Evolutionary conservation across 2,329 filamentous ascomycete genomes (phyloP), one percentile per base, ranked within the genome.

Genomic region (Penicillium sumatraense): DNA sequence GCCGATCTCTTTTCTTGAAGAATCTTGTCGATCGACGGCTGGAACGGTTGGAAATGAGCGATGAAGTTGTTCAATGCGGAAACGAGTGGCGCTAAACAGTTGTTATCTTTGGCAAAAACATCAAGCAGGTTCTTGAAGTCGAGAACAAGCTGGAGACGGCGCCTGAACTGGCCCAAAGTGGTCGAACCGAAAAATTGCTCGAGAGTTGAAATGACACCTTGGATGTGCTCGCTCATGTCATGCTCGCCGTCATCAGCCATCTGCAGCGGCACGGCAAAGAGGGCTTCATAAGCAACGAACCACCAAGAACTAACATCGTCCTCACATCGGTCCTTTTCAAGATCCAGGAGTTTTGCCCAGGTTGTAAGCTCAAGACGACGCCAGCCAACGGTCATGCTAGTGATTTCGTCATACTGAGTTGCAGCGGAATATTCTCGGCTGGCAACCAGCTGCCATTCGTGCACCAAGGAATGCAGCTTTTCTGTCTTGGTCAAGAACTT

Each of bases 401-500:
- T 96, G 11, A 98, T 76, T 41, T 86, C 83, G 58, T 96, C 88
- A 62, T 96, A 92, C 2, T 93, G 78, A 9, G 81, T 72, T 1
- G 83, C 81, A 1, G 88, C 89, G 9, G 85, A 89, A 71, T 90
- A 90, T 33, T 89, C 85, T 59, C 86, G 86, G 77, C 91, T 96
- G 3, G 93, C 93, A 74, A 96, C 93, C 38, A 89, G 87, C 71
- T 99, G 92, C 95, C 95, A 99, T 74, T 98, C 92, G 60, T 97
- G 88, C 46, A 99, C 85, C 61, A 89, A 87, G 0, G 81, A 83
- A 74, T 98, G 90, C 4, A 99, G 81, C 60, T 93, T 91, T 73
- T 99, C 96, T 3, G 95, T 83, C 68, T 89, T 91, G 1, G 89
- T 90, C 49, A 99, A 84, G 53, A 96, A 86, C 66, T 89, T 93